These are phyloP conservation scores for Phytophthora crassamura DNA, from an alignment of 352 stramenopile genomes.

Conservation along the genomic window DNA sequence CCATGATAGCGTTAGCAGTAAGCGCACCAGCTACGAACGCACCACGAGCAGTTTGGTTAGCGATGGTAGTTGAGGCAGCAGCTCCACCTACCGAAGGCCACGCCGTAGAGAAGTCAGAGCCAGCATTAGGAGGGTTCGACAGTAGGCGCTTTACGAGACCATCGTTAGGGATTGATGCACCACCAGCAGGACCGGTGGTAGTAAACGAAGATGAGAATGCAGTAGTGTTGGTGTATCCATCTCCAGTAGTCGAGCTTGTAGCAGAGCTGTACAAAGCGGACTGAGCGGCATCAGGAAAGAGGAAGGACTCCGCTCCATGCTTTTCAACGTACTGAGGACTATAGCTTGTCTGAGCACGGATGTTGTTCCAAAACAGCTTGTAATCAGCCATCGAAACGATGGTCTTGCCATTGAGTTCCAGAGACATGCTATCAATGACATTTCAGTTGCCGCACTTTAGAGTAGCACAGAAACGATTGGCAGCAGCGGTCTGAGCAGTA, in stretches of 20 bases:
- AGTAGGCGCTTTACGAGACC: slow-evolving; percentile 12
- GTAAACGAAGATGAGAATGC: slow-evolving; percentile 5
- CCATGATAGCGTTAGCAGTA: slow-evolving; percentile 7
- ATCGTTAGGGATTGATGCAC: slow-evolving; percentile 14
- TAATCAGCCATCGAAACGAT: slow-evolving; percentile 32
- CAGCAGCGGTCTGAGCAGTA: slow-evolving; percentile 9
- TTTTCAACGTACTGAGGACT: slow-evolving; percentile 29
- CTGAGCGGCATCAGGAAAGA: slow-evolving; percentile 30
- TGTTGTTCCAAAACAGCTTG: slow-evolving; percentile 34
- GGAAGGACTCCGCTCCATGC: slow-evolving; percentile 37
- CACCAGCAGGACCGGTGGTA: neutral
- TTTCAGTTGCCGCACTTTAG: slow-evolving; percentile 41
- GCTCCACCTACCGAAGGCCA: neutral
- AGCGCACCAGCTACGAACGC: slow-evolving; percentile 1
- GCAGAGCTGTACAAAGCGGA: slow-evolving; percentile 9
- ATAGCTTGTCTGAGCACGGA: slow-evolving; percentile 35
- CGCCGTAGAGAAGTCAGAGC: slow-evolving; percentile 1
- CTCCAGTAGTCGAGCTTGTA: slow-evolving; percentile 10
- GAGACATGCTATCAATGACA: slow-evolving; percentile 37
- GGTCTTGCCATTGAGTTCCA: slow-evolving; percentile 35
- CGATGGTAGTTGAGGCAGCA: slow-evolving; percentile 4
- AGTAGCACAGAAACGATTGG: slow-evolving; percentile 29
- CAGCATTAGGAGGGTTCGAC: slow-evolving; percentile 15
- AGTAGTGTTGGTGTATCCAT: slow-evolving; percentile 30
- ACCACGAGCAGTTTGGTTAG: slow-evolving; percentile 2